These are phyloP conservation scores for Sporisorium graminicola DNA, from an alignment of 1,284 basidiomycete genomes.

Conservation along the genomic window DNA sequence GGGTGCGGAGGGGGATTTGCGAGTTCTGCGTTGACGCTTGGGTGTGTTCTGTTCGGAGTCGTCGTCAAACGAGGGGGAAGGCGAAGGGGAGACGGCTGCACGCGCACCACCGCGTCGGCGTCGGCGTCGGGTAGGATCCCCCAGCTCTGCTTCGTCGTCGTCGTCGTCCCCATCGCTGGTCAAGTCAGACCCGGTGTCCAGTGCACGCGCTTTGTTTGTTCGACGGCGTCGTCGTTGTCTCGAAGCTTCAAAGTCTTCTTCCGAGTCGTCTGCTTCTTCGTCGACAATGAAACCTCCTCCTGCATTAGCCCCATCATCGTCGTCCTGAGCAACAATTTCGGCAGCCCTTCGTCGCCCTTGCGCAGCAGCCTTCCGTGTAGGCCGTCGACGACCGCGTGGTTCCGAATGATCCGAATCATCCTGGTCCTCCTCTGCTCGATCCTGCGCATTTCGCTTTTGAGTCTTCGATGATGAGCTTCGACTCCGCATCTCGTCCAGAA, in stretches of 20 bases:
- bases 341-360: slow-evolving; percentile 30
- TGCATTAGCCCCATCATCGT: slow-evolving; percentile 8
- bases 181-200: slow-evolving; percentile 30
- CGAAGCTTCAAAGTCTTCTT: slow-evolving; percentile 39
- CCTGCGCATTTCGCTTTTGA: neutral
- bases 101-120: slow-evolving; percentile 9
- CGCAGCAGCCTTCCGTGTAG: slow-evolving; percentile 31
- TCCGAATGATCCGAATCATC: neutral
- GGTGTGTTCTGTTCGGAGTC: slow-evolving; percentile 3
- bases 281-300: slow-evolving; percentile 41
- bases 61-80: neutral
- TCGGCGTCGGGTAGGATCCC: neutral
- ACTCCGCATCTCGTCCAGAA: slow-evolving; percentile 28
- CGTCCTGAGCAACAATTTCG: slow-evolving; percentile 18
- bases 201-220: neutral
- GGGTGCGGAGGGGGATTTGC: slow-evolving; percentile 8
- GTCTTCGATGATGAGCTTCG: neutral
- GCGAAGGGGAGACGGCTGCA: slow-evolving; percentile 1
- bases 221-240: slow-evolving; percentile 4
- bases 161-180: slow-evolving; percentile 19
- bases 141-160: neutral
- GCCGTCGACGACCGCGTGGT: slow-evolving; percentile 15
- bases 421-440: slow-evolving; percentile 7
- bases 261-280: slow-evolving; percentile 29
- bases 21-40: slow-evolving; percentile 11